Evolutionary conservation across 2,329 filamentous ascomycete genomes (phyloP).

Genomic region (Metarhizium anisopliae): DNA sequence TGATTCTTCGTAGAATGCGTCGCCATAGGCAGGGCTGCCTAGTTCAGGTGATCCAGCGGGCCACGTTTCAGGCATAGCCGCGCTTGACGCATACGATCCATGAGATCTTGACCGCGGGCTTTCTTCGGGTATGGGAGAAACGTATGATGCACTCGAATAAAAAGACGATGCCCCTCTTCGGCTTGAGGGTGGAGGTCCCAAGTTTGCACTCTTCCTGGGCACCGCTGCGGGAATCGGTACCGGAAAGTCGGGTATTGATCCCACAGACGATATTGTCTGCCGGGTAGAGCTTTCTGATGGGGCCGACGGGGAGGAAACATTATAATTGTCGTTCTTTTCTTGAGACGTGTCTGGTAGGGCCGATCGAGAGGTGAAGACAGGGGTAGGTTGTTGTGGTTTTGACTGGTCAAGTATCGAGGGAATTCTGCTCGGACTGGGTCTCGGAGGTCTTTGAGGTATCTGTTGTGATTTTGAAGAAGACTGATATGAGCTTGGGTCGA

Average conservation of each 20-base stretch:
- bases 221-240: slow-evolving; percentile 25
- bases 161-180: slow-evolving; percentile 54
- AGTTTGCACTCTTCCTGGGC: slow-evolving; percentile 39
- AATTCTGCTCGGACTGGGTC: slow-evolving; percentile 49
- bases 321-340: slow-evolving; percentile 22
- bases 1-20: slow-evolving; percentile 41
- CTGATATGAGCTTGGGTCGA: slow-evolving; percentile 34
- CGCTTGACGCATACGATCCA: slow-evolving; percentile 62
- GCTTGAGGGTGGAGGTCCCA: slow-evolving; percentile 52
- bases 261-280: slow-evolving; percentile 44
- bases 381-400: slow-evolving; percentile 45
- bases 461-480: slow-evolving; percentile 39
- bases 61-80: slow-evolving; percentile 63
- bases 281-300: slow-evolving; percentile 39
- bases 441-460: slow-evolving; percentile 48
- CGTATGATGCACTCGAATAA: slow-evolving; percentile 56
- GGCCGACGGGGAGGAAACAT: slow-evolving; percentile 36
- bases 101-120: slow-evolving; percentile 47
- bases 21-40: slow-evolving; percentile 35
- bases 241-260: slow-evolving; percentile 52
- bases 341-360: slow-evolving; percentile 25
- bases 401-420: slow-evolving; percentile 50
- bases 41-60: slow-evolving; percentile 36
- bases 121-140: slow-evolving; percentile 71
- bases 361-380: slow-evolving; percentile 32